A percentile compares a stretch with the other conserved stretches of the same genome.
Conservation (phyloP, 2,329 filamentous ascomycete species). For the Cytospora schulzeri region DNA sequence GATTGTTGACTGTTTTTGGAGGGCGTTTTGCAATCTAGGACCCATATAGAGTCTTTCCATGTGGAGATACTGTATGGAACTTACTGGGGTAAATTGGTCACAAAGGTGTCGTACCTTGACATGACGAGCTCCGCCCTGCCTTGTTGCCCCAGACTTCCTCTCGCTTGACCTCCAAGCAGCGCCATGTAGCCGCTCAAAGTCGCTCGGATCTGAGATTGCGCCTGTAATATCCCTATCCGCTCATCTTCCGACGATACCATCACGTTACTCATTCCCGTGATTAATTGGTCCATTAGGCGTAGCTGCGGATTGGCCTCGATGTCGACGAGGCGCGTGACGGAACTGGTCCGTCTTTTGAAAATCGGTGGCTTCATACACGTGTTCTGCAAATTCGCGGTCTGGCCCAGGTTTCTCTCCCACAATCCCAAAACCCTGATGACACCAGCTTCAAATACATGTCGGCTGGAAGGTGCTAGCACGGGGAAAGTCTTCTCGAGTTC, state of each 20-base stretch:
- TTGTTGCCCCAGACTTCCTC: not conserved
- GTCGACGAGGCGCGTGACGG: too few relatives aligned
- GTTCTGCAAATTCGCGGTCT: not conserved
- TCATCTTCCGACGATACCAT: not conserved
- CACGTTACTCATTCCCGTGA: not conserved
- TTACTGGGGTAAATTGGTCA: not conserved
- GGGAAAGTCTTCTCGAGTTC: not conserved
- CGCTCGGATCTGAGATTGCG: not conserved
- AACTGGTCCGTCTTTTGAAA: too few relatives aligned
- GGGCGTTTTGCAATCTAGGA: not conserved
- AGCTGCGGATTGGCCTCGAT: not conserved
- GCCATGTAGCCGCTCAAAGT: not conserved
- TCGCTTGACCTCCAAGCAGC: not conserved
- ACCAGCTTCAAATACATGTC: not conserved
- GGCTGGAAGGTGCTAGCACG: not conserved
- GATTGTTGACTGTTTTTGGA: too few relatives aligned
- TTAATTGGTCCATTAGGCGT: not conserved
- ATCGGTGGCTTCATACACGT: not conserved
- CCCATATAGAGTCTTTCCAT: not conserved
- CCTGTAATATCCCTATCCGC: not conserved
- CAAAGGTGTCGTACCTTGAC: not conserved
- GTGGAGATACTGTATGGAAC: not conserved
- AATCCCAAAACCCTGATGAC: not conserved
- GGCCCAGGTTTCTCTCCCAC: not conserved
- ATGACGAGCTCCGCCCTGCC: not conserved